These are phyloP conservation scores for Acanthamoeba polyphaga DNA, from an alignment of 208 protist species.

Conservation along the genomic window DNA sequence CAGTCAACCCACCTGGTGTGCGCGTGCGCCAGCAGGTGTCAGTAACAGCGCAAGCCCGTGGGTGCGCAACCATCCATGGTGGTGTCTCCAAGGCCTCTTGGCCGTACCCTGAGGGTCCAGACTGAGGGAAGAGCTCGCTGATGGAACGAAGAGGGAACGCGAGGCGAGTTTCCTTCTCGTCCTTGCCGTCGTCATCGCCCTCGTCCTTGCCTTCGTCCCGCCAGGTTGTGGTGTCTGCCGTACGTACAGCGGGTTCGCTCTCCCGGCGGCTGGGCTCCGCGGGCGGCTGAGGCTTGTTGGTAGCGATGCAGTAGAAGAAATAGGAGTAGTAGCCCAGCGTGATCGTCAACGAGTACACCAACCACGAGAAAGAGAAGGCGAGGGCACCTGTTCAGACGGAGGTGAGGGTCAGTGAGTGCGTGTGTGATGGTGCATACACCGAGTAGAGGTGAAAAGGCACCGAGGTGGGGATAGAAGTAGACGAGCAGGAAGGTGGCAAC, in stretches of 20 bases:
- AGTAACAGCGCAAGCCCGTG: too few species aligned
- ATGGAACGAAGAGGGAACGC: conserved; percentile 38
- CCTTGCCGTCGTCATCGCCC: background rate
- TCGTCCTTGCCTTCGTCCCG: background rate
- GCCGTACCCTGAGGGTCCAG: background rate
- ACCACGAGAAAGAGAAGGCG: conserved; percentile 33
- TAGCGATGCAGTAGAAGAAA: conserved; percentile 9
- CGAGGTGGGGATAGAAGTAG: conserved; percentile 52
- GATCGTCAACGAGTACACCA: conserved; percentile 61
- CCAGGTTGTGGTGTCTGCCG: background rate
- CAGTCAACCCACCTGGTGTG: conserved; percentile 20
- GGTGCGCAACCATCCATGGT: too few species aligned
- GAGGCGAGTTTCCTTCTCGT: background rate
- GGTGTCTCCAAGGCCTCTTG: too few species aligned
- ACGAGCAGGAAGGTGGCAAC: conserved; percentile 33
- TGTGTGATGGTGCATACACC: background rate
- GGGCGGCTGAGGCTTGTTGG: background rate
- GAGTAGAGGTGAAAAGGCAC: background rate
- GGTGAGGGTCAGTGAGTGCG: background rate
- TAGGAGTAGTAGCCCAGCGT: conserved; percentile 55
- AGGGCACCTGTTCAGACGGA: background rate
- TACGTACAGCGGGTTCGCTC: too few species aligned
- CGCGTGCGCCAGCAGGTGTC: background rate
- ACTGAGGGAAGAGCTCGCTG: conserved; percentile 33
- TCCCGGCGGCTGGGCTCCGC: background rate